Evolutionary conservation across 1,139 yeast genomes (phyloP), one percentile per base, ranked within the genome.

Genomic region (Eremothecium cymbalariae): DNA sequence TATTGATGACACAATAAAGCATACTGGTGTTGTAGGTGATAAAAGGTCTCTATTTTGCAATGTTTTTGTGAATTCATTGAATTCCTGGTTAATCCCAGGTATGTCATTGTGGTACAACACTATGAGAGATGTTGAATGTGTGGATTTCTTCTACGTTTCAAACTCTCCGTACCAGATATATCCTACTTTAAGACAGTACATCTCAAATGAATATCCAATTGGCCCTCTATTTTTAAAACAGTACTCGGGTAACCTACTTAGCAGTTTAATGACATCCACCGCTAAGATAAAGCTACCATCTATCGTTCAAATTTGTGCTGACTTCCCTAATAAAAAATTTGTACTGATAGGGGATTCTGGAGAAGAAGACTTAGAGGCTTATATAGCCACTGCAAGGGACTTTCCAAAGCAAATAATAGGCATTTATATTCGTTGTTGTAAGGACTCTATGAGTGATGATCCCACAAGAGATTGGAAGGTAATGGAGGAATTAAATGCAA

Each of bases 291-390:
- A 93, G 58, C 69, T 74, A 39, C 67, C 70, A 9, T 70, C 85
- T 0, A 65, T 93, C 34, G 64, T 68, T 31, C 68, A 72, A 40
- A 71, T 90, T n/a, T 48, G 85, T 18, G 57, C 60, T 2, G 95
- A 88, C 50, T 88, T 85, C 52, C 88, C 94, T 0, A 46, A 72
- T 1, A 76, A 88, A 45, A 75, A 72, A 49, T 90, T 90, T 53
- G 67, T 90, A 14, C 65, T 94, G 37, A 70, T 90, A 17, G 99
- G 99, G 14, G 99, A 93, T 56, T 80, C 96, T 2, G 97, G 98
- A 2, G 98, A 93, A 54, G 78, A 79, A 43, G 99, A 93, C 60
- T 64, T 90, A 31, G 98, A 93, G 52, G 94, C 97, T 0, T 93
- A 90, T 53, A 70, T 75, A 4, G 81, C 80, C 25, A 61, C 85